phyloP scores from a whole-genome alignment of 495 filamentous ascomycete genomes.

The Tuber indicum region DNA sequence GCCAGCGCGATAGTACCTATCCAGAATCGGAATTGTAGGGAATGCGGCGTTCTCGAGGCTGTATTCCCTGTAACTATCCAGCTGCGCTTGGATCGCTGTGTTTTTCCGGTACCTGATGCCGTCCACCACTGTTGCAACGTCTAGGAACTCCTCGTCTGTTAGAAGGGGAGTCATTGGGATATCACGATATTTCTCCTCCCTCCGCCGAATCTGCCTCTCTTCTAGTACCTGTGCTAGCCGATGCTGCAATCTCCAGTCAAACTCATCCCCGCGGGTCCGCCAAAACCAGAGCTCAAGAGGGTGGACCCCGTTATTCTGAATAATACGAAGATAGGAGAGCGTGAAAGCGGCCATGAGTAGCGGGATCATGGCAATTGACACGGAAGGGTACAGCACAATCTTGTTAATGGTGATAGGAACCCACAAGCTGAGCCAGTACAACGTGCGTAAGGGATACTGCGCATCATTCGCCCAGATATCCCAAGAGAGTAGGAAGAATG shows the following conservation, averaged over 20 bases:
- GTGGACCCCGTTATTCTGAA: not conserved
- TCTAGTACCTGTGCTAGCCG: not conserved
- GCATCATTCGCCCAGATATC: not conserved
- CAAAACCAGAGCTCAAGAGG: slow-evolving; percentile 2
- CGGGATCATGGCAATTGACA: not conserved
- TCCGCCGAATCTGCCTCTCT: not conserved
- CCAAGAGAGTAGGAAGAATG: not conserved
- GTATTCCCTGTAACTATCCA: not conserved
- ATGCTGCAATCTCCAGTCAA: not conserved
- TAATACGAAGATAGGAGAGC: not conserved
- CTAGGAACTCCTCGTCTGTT: not conserved
- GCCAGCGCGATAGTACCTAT: not conserved
- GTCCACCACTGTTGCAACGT: not conserved
- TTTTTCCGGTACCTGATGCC: not conserved
- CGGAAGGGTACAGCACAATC: not conserved
- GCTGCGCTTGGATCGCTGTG: not conserved
- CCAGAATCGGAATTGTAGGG: not conserved
- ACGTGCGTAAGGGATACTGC: not conserved
- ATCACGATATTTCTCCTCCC: not conserved
- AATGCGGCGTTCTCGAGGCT: not conserved
- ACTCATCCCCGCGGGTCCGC: not conserved
- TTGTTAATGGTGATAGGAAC: not conserved
- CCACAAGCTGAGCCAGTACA: not conserved
- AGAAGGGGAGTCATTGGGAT: not conserved
- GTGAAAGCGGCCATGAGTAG: not conserved